phyloP scores from a whole-genome alignment of 2,329 filamentous ascomycete genomes.

The Neofusicoccum cordaticola region DNA sequence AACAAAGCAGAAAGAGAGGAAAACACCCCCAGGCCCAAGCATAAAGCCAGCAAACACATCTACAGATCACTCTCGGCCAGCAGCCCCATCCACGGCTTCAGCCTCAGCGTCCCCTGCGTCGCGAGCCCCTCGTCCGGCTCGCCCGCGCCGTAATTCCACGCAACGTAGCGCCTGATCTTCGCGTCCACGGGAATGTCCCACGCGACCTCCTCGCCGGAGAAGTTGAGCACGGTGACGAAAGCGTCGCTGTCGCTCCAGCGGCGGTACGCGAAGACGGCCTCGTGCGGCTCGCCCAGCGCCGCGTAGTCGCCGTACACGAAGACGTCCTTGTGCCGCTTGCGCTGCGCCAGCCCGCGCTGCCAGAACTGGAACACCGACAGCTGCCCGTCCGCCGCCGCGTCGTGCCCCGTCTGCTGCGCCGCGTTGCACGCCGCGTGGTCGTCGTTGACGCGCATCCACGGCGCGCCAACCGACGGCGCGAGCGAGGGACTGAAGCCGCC shows the following conservation, averaged over 20 bases:
- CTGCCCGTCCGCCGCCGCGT: constrained; percentile 23
- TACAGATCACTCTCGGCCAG: constrained; percentile 22
- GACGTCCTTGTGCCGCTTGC: constrained; percentile 56
- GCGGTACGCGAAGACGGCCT: constrained; percentile 31
- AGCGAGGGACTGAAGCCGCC: constrained; percentile 58
- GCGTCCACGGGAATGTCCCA: constrained; percentile 30
- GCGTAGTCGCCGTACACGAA: constrained; percentile 63
- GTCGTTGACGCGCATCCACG: constrained; percentile 62
- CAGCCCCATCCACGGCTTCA: constrained; percentile 38
- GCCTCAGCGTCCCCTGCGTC: constrained; percentile 24
- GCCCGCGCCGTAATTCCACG: constrained; percentile 30
- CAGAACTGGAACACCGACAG: constrained; percentile 59
- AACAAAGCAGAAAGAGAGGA: no score
- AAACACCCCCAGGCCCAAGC: no score
- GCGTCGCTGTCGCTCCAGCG: constrained; percentile 29
- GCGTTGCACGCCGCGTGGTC: constrained; percentile 58
- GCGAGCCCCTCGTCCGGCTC: not conserved
- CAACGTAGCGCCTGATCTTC: constrained; percentile 35
- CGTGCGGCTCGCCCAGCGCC: constrained; percentile 43
- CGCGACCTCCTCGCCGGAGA: constrained; percentile 28
- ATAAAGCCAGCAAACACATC: no score
- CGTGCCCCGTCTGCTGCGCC: constrained; percentile 45
- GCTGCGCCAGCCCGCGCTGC: constrained; percentile 53
- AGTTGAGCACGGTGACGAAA: constrained; percentile 34
- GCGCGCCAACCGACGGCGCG: constrained; percentile 37